Percentiles rank a stretch among this genome's conserved stretches.
Evolutionary conservation across 805 yeast species (phyloP).

Genomic region (Candida arabinofermentans): DNA sequence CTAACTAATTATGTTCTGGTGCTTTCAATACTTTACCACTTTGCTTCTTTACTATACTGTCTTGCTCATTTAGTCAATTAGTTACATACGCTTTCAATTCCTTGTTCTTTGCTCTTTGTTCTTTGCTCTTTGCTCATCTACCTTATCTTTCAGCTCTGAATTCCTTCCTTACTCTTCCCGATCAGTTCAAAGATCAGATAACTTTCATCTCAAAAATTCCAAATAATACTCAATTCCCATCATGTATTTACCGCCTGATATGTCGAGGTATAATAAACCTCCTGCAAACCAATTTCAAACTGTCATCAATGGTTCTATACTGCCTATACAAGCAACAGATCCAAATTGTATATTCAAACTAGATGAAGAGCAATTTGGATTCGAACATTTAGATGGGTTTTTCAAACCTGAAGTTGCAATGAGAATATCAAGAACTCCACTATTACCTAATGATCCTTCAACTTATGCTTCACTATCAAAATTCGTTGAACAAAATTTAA

Average conservation of each 20-base stretch:
- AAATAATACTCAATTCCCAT: too few species aligned
- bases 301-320: conserved; percentile 26
- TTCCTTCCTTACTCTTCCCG: too few species aligned
- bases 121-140: neutral
- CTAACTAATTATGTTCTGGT: too few species aligned
- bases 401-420: conserved; percentile 30
- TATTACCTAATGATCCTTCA: conserved; percentile 38
- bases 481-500: conserved; percentile 41
- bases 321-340: conserved; percentile 33
- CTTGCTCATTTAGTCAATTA: too few species aligned
- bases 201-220: too few species aligned
- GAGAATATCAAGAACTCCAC: conserved; percentile 34
- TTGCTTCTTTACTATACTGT: too few species aligned
- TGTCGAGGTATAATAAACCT: conserved; percentile 22
- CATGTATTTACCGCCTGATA: conserved; percentile 34
- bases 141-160: too few species aligned
- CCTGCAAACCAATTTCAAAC: conserved; percentile 25
- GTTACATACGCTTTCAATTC: too few species aligned
- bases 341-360: conserved; percentile 30
- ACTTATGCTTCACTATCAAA: conserved; percentile 51
- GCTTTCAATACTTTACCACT: too few species aligned
- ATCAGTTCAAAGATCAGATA: too few species aligned
- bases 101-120: neutral
- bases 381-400: conserved; percentile 29
- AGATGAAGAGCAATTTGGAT: conserved; percentile 28